Conservation (phyloP, 805 yeast species). For the Kuraishia molischiana region DNA sequence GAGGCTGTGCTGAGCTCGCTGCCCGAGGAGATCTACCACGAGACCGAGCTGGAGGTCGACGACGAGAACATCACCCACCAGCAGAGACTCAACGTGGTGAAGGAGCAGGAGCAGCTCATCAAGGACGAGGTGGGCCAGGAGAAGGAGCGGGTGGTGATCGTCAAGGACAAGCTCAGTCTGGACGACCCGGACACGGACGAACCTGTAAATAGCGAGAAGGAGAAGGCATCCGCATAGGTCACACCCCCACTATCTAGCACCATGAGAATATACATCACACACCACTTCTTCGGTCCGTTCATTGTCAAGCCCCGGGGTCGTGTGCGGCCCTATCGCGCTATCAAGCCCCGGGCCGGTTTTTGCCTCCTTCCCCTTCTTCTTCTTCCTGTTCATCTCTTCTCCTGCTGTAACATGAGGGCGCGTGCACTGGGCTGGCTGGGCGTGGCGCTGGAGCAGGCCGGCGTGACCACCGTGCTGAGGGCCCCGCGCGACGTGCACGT, state of each 20-base stretch:
- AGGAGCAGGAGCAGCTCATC: slow-evolving; percentile 76
- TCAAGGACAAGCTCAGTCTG: slow-evolving; percentile 51
- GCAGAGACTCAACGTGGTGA: slow-evolving; percentile 61
- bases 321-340: not conserved
- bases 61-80: slow-evolving; percentile 56
- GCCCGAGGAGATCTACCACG: slow-evolving; percentile 94
- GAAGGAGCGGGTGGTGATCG: slow-evolving; percentile 44
- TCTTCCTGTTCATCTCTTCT: no score
- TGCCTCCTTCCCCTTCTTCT: no score
- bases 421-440: not conserved
- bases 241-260: no score
- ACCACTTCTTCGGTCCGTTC: not conserved
- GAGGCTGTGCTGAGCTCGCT: slow-evolving; percentile 80
- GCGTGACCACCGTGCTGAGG: slow-evolving; percentile 19
- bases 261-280: no score
- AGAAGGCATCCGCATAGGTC: not conserved
- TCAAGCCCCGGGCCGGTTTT: no score
- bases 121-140: slow-evolving; percentile 86
- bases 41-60: slow-evolving; percentile 81
- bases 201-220: not conserved
- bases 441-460: slow-evolving; percentile 19
- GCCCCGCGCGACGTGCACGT: slow-evolving; percentile 24
- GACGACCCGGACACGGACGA: slow-evolving; percentile 33
- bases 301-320: not conserved
- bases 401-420: no score